Conservation (phyloP, 371 early-diverging fungal species). For the Scutellospora calospora region DNA sequence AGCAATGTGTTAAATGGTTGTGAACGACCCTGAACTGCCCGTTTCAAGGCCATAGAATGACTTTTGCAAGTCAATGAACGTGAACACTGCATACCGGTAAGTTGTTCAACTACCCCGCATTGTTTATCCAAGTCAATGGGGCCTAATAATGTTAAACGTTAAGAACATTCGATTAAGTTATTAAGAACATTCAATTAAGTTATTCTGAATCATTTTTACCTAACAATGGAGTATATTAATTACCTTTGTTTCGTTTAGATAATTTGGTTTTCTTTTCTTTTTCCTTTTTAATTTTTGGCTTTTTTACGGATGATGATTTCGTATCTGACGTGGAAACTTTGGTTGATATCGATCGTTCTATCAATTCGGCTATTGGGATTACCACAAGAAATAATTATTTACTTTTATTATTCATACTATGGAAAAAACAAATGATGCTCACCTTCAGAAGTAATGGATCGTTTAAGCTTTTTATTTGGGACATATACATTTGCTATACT, state of each 20-base stretch:
- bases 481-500: background rate
- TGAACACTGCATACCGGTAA: slow-evolving; percentile 70
- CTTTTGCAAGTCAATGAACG: slow-evolving; percentile 88
- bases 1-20: slow-evolving; percentile 78
- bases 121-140: slow-evolving; percentile 84
- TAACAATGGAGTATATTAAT: slow-evolving; percentile 47
- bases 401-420: background rate
- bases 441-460: slow-evolving; percentile 14
- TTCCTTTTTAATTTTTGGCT: slow-evolving; percentile 52
- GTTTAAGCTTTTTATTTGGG: slow-evolving; percentile 15
- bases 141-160: slow-evolving; percentile 45
- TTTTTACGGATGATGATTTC: slow-evolving; percentile 53
- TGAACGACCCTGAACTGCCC: slow-evolving; percentile 79
- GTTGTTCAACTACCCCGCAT: slow-evolving; percentile 76
- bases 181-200: background rate
- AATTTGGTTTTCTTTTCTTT: slow-evolving; percentile 45
- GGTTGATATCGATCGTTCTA: background rate
- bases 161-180: background rate
- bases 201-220: background rate
- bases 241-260: slow-evolving; percentile 53
- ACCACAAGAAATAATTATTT: background rate
- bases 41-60: slow-evolving; percentile 85
- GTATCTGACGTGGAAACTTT: slow-evolving; percentile 1
- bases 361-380: background rate
- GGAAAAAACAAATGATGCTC: no score